These are phyloP conservation scores for Russula compacta DNA, from an alignment of 768 basidiomycete species.

Conservation along the genomic window DNA sequence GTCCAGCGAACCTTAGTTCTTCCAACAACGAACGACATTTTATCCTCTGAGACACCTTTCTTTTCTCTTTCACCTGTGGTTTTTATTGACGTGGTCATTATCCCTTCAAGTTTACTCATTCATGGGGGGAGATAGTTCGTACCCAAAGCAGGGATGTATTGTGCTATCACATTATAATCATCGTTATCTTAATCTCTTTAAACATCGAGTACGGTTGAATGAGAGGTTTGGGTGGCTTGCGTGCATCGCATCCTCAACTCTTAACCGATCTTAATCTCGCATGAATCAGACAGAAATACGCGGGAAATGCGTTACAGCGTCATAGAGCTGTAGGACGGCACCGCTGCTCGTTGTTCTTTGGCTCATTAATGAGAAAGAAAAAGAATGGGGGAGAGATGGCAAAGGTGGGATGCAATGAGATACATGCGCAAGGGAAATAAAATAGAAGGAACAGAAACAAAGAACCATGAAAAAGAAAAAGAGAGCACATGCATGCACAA, in stretches of 20 bases:
- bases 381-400: background rate
- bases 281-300: background rate
- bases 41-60: background rate
- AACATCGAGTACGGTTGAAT: background rate
- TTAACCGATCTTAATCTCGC: background rate
- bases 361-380: constrained; percentile 5
- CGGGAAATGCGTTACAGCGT: constrained; percentile 6
- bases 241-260: background rate
- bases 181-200: background rate
- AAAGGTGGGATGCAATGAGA: background rate
- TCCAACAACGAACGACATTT: background rate
- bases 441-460: too few species aligned
- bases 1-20: constrained; percentile 20
- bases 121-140: background rate
- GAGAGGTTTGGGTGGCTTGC: background rate
- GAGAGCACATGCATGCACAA: background rate
- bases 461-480: background rate
- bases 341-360: constrained; percentile 7
- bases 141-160: background rate
- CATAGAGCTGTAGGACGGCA: background rate
- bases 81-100: background rate
- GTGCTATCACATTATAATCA: background rate
- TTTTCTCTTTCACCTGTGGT: background rate
- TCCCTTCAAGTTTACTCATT: background rate
- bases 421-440: background rate